These are phyloP conservation scores for Ophiocytium majus DNA, from an alignment of 352 stramenopile genomes.

Conservation along the genomic window DNA sequence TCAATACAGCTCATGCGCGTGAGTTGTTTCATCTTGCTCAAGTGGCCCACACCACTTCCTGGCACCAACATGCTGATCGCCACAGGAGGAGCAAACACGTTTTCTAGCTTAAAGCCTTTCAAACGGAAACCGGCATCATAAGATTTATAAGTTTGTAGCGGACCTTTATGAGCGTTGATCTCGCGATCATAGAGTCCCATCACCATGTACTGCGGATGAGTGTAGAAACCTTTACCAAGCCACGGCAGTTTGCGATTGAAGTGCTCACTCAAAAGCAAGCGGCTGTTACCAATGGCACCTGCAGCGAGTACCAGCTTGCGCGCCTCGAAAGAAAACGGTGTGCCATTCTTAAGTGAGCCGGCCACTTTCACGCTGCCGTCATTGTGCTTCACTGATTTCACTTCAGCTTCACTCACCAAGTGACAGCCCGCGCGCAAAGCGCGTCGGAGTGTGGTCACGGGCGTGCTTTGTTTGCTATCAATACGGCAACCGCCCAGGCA, in stretches of 20 bases:
- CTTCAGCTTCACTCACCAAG: background rate
- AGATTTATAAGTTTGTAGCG: background rate
- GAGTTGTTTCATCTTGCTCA: background rate
- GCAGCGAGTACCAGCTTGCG: background rate
- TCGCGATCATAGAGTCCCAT: background rate
- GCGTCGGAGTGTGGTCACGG: background rate
- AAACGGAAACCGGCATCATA: background rate
- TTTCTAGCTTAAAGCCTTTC: background rate
- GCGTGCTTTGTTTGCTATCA: background rate
- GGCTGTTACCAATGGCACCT: background rate
- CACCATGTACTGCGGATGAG: constrained; percentile 4
- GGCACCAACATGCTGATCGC: background rate
- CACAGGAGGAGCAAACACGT: constrained; percentile 8
- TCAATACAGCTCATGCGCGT: background rate
- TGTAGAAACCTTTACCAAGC: background rate
- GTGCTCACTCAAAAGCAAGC: background rate
- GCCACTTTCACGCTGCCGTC: background rate
- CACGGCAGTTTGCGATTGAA: background rate
- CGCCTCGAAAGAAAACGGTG: background rate
- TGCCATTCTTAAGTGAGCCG: background rate
- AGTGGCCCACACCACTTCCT: background rate
- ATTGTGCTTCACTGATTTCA: constrained; percentile 3
- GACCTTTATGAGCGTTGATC: background rate
- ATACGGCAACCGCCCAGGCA: background rate
- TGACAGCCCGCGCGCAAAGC: background rate